Conservation (phyloP, 2,329 filamentous ascomycete species). For the Trichoderma semiorbis region DNA sequence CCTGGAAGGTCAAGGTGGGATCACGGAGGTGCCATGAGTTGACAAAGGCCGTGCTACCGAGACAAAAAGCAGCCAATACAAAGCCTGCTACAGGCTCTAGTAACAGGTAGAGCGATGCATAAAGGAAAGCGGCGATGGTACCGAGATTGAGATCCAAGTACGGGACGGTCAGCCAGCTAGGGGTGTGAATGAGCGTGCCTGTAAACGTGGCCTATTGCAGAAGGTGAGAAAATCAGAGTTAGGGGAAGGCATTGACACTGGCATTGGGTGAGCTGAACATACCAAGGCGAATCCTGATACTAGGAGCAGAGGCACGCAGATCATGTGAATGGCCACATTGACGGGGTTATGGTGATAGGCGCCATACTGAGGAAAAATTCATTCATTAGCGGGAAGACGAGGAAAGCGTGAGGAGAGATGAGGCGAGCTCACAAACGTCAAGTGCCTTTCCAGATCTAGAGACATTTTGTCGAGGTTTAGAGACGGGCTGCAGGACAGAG, state of each 20-base stretch:
- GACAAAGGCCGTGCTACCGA: conserved; percentile 68
- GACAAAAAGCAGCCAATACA: conserved; percentile 69
- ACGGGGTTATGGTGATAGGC: conserved; percentile 76
- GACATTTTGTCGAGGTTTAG: conserved; percentile 46
- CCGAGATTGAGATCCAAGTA: conserved; percentile 65
- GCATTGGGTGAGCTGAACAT: conserved; percentile 31
- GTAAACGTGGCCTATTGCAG: conserved; percentile 55
- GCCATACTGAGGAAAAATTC: conserved; percentile 61
- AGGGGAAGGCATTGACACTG: too few species aligned
- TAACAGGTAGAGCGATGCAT: conserved; percentile 78
- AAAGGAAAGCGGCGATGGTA: conserved; percentile 63
- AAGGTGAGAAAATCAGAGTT: conserved; percentile 5
- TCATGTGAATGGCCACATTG: conserved; percentile 76
- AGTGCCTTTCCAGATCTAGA: conserved; percentile 76
- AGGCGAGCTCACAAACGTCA: conserved; percentile 66
- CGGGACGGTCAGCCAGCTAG: conserved; percentile 63
- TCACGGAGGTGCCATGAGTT: conserved; percentile 68
- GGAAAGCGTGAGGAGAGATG: neutral
- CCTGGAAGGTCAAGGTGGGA: conserved; percentile 47
- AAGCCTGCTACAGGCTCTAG: conserved; percentile 91
- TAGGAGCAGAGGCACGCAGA: conserved; percentile 73
- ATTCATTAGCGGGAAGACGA: conserved; percentile 3
- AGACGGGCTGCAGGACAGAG: conserved; percentile 3
- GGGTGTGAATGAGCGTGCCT: conserved; percentile 61
- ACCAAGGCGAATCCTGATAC: conserved; percentile 70